Evolutionary conservation across 2,329 filamentous ascomycete genomes (phyloP), one percentile per base, ranked within the genome.

Genomic region (Penicillium nordicum): DNA sequence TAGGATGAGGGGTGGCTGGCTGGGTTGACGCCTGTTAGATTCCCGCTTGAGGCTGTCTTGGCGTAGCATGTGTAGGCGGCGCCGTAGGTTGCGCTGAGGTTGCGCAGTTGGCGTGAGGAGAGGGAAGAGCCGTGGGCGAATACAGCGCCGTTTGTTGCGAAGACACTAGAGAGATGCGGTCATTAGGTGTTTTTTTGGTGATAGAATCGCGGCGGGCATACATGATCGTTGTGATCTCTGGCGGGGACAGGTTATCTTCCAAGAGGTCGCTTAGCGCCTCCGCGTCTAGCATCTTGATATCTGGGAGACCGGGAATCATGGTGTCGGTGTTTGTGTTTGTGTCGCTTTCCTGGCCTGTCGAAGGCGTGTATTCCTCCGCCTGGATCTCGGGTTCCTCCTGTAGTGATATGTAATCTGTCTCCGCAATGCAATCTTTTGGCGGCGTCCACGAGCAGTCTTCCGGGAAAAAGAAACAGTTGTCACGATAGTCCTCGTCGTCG

Each of bases 171-270:
- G 29, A 34, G 37, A 23, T 14, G 14, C 3, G 21, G 32, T 37
- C 27, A 48, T 21, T 30, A 40, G 37, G 34, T 62, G 27, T 43
- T 29, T 30, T 30, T 8, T 21, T 41, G 42, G 42, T 2, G 45
- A 18, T 46, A 43, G 38, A 42, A 16, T 5, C 8, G 5, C 12
- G 12, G 41, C 12, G 7, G 10, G 21, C 62, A n/a, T 67, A 76
- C 75, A 77, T 59, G 47, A 77, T 77, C 14, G 74, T 74, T 21
- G 74, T 76, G 42, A 77, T 77, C 59, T 77, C 74, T 16, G 75
- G 75, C 9, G 73, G 74, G 18, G 72, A 75, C 9, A 76, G 66
- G 50, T 77, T 77, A 60, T 76, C 75, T 59, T 75, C 71, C 18
- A 77, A 60, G 36, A 77, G 66, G 58, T 75, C 73, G 38, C 72